phyloP scores from a whole-genome alignment of 306 rosid genomes.

The Mimosa pudica region DNA sequence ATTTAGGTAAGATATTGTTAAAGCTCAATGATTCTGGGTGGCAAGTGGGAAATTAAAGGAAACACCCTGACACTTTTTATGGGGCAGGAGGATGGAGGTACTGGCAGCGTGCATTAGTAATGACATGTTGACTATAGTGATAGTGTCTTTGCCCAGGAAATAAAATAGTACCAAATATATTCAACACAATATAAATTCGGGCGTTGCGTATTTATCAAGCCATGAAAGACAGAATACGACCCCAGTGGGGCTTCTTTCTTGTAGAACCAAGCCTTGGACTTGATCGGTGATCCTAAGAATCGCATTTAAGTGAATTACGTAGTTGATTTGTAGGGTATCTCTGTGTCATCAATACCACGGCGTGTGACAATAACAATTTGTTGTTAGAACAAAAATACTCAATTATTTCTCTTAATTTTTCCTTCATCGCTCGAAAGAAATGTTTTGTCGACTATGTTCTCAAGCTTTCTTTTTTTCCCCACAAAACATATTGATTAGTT shows the following conservation, averaged over 20 bases:
- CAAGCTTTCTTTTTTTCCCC: background rate
- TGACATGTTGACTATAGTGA: background rate
- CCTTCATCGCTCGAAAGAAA: background rate
- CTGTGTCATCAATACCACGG: background rate
- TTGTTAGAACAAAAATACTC: too few species aligned
- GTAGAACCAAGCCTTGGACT: background rate
- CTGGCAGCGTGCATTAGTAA: background rate
- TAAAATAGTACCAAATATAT: background rate
- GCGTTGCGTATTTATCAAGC: background rate
- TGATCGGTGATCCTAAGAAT: background rate
- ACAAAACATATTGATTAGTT: background rate
- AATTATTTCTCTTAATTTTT: background rate
- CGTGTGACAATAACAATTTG: background rate
- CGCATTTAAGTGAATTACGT: slow-evolving; percentile 6
- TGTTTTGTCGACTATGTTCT: background rate
- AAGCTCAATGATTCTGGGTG: background rate
- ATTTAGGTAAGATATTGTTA: background rate
- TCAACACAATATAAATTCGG: background rate
- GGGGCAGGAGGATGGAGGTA: background rate
- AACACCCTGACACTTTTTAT: background rate
- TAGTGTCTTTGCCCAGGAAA: background rate
- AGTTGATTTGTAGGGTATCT: background rate
- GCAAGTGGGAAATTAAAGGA: background rate
- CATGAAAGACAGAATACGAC: background rate
- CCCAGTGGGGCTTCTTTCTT: background rate